phyloP scores from a whole-genome alignment of 2,329 filamentous ascomycete species.

The Zymoseptoria brevis region DNA sequence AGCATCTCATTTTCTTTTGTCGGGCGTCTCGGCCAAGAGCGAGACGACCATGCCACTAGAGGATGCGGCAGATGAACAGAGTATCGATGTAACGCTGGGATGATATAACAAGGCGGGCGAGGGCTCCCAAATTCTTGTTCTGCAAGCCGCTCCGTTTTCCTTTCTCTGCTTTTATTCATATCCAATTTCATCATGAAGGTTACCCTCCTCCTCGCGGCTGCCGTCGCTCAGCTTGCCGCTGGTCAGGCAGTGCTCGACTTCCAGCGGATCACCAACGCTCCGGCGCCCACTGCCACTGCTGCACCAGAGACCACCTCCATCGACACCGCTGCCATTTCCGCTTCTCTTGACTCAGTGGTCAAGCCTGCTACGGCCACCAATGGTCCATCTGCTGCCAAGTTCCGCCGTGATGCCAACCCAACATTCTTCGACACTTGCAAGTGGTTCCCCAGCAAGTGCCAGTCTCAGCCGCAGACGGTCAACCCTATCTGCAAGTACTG shows the following conservation, averaged over 20 bases:
- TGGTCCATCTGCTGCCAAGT: constrained; percentile 5
- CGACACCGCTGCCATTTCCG: constrained; percentile 3
- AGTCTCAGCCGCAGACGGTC: neutral
- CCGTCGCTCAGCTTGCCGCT: constrained; percentile 2
- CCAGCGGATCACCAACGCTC: constrained; percentile 3
- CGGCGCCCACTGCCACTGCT: constrained; percentile 6
- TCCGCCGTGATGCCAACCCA: constrained; percentile 4
- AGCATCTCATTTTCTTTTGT: neutral
- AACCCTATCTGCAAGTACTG: neutral
- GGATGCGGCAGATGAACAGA: too few relatives aligned
- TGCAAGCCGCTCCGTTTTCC: neutral
- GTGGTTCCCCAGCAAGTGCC: neutral
- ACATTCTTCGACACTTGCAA: constrained; percentile 1
- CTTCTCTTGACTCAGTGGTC: constrained; percentile 2
- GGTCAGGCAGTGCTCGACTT: constrained; percentile 3
- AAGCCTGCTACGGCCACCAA: neutral
- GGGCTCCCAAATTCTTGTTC: neutral
- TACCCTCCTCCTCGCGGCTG: constrained; percentile 3
- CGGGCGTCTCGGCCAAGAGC: neutral
- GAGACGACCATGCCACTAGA: too few relatives aligned
- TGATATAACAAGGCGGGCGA: neutral
- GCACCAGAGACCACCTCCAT: constrained; percentile 4
- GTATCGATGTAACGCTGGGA: neutral
- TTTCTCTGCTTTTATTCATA: neutral
- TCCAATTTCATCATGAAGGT: neutral